Conservation (phyloP, 2,329 filamentous ascomycete species). For the Aspergillus aculeatinus region DNA sequence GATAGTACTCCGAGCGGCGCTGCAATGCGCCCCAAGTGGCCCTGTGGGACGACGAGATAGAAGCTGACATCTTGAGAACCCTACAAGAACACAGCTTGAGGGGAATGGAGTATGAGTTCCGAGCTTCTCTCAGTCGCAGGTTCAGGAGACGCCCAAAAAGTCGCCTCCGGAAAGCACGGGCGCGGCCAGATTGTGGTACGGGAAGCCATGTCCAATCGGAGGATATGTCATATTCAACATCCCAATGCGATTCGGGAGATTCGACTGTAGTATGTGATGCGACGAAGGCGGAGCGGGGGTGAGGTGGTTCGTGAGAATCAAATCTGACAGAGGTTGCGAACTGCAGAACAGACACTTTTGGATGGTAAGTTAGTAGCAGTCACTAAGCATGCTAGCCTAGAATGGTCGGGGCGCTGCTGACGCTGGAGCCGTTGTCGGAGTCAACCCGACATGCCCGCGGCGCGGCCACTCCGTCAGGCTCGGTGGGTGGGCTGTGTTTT, state of each 20-base stretch:
- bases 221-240: background rate
- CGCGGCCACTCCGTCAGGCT: background rate
- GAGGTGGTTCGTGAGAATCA: background rate
- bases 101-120: too few species aligned
- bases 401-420: background rate
- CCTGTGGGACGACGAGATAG: constrained; percentile 15
- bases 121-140: background rate
- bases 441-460: background rate
- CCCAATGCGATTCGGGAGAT: background rate
- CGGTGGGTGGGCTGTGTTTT: background rate
- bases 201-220: background rate
- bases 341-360: background rate
- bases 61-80: background rate
- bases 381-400: background rate
- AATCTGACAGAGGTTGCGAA: background rate
- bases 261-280: background rate
- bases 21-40: constrained; percentile 24
- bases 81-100: background rate
- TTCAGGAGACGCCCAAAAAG: background rate
- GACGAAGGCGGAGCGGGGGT: background rate
- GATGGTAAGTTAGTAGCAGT: too few species aligned
- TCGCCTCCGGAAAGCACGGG: background rate
- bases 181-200: background rate
- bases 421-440: background rate
- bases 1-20: constrained; percentile 32